A percentile compares a stretch with the other conserved stretches of the same genome.
Conservation (phyloP, 2,329 filamentous ascomycete genomes). For the Paramyrothecium sp. region DNA sequence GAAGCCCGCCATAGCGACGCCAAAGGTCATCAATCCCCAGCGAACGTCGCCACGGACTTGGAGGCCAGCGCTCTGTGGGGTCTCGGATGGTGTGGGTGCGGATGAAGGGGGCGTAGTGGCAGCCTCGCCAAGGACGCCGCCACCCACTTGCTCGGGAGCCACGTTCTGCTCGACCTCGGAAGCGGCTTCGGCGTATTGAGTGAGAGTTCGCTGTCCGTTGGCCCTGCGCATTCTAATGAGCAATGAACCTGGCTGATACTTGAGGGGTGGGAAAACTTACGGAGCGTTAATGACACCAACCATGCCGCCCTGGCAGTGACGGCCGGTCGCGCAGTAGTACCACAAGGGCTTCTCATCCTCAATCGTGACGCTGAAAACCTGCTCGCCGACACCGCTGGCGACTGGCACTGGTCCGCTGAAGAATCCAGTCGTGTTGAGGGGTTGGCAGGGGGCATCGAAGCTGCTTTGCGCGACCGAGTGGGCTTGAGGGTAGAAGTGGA, state of each 20-base stretch:
- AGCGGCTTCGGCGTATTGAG: conserved; percentile 12
- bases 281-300: conserved; percentile 43
- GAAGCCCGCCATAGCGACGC: conserved; percentile 16
- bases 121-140: conserved; percentile 13
- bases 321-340: conserved; percentile 60
- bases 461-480: conserved; percentile 62
- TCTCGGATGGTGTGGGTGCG: conserved; percentile 1
- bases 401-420: conserved; percentile 24
- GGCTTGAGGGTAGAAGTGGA: conserved; percentile 46
- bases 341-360: conserved; percentile 54
- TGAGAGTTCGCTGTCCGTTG: conserved; percentile 11
- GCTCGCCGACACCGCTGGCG: conserved; percentile 8
- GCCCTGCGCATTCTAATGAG: conserved; percentile 7
- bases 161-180: conserved; percentile 9
- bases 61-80: conserved; percentile 14
- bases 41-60: conserved; percentile 17
- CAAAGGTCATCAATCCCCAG: conserved; percentile 20
- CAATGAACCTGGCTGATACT: neutral
- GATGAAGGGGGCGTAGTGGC: conserved; percentile 7
- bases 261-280: conserved; percentile 12
- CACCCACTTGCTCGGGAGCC: conserved; percentile 16
- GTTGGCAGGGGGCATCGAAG: conserved; percentile 58
- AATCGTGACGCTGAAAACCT: conserved; percentile 17
- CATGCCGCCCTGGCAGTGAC: conserved; percentile 62
- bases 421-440: conserved; percentile 50